Percentiles rank a stretch among this genome's conserved stretches.
phyloP scores from a whole-genome alignment of 768 basidiomycete species.

The Obba rivulosa region DNA sequence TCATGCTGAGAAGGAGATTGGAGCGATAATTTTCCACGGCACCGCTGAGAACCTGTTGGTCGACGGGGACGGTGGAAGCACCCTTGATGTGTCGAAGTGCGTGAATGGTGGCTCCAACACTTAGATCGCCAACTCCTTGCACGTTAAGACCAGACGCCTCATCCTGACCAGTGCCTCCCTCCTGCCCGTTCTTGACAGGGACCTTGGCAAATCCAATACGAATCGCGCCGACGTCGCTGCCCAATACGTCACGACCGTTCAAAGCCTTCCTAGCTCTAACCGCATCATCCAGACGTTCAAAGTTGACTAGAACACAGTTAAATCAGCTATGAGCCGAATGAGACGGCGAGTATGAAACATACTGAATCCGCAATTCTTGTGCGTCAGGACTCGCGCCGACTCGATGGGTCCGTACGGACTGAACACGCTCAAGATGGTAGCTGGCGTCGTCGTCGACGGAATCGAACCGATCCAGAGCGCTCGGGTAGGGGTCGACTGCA shows the following conservation, averaged over 20 bases:
- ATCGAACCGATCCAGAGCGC: slow-evolving; percentile 98
- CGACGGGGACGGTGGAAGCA: slow-evolving; percentile 86
- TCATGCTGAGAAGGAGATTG: slow-evolving; percentile 86
- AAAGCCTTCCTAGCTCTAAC: slow-evolving; percentile 92
- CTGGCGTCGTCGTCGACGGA: slow-evolving; percentile 90
- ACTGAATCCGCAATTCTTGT: slow-evolving; percentile 96
- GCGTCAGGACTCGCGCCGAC: slow-evolving; percentile 90
- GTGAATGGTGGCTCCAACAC: slow-evolving; percentile 84
- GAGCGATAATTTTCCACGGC: slow-evolving; percentile 93
- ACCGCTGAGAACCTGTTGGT: slow-evolving; percentile 89
- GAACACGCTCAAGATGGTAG: slow-evolving; percentile 92
- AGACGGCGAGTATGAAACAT: slow-evolving; percentile 25
- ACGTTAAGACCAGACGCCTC: slow-evolving; percentile 63
- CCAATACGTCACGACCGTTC: slow-evolving; percentile 93
- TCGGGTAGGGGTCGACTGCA: slow-evolving; percentile 88
- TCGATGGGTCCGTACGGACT: slow-evolving; percentile 98
- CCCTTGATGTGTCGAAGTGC: slow-evolving; percentile 86
- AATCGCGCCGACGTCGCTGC: slow-evolving; percentile 94
- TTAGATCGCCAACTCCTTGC: slow-evolving; percentile 79
- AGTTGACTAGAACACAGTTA: slow-evolving; percentile 62
- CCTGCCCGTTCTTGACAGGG: slow-evolving; percentile 81
- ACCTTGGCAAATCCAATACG: slow-evolving; percentile 97
- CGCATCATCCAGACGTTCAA: slow-evolving; percentile 95
- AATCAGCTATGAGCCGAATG: background rate
- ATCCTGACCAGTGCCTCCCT: slow-evolving; percentile 52